Base-by-base conservation (phyloP, 257 asterid species). In the Handroanthus guayacan region DNA sequence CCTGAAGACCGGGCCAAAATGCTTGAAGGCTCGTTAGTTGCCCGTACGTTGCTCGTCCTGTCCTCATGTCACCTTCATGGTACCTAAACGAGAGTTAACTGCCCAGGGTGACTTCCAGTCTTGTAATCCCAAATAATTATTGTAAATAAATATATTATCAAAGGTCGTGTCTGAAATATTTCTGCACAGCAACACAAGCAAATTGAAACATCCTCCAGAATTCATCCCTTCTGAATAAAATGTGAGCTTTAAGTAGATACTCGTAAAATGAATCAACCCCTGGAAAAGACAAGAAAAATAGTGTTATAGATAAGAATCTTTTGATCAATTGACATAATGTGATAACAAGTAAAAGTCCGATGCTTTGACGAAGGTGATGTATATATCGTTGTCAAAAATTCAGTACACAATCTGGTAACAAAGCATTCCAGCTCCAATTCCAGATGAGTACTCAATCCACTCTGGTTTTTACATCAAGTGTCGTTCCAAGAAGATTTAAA, bases 1-100 rank as follows among this genome's bases (percentile, higher is more conserved):
- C 99, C 96, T 95, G 99, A 71, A 95, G 87, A 72, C 98, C 98
- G 7, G 99, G 99, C 98, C 99, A 95, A 82, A 95, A 95, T 76
- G 99, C 99, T 84, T 92, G 99, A 69, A 95, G 97, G 86, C 99
- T 95, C 9, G 97, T 94, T 73, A 95, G 96, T 85, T 95, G 99
- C 99, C 99, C 91, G 75, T 85, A 92, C 31, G 99, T 95, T 72
- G 99, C 92, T 82, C 84, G 82, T 81, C 99, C 99, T 43, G 96
- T 95, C 80, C 97, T 89, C 99, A 95, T 95, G 79, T 95, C 99
- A 66, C 98, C 97, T 82, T 95, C 99, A 81, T 95, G 99, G 86
- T 95, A 95, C 99, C 99, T 95, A 74, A 75, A 25, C n/a, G 62
- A 75, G 62, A 76, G 56, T 52, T 44, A 72, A 70, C 69, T 31